Percentiles rank a stretch among this genome's conserved stretches.
Conservation (phyloP, 495 filamentous ascomycete species). For the Penicillium cataractarum region DNA sequence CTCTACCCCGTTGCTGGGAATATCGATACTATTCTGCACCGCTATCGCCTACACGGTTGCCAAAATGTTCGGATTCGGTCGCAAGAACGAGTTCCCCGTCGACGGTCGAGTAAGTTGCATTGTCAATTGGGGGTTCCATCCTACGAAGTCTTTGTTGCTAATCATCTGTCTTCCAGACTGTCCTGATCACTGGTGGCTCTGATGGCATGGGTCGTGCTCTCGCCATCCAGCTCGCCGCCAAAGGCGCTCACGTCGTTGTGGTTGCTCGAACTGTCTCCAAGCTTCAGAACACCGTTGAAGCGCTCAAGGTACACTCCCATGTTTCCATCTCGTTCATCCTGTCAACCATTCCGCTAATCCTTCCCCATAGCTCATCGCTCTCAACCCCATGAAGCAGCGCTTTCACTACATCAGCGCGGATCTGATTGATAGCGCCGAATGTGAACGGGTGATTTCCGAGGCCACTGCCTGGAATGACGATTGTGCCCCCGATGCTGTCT, state of each 20-base stretch:
- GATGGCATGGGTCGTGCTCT: conserved; percentile 85
- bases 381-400: conserved; percentile 63
- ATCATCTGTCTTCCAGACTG: conserved; percentile 56
- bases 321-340: neutral
- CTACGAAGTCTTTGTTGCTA: conserved; percentile 11
- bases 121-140: neutral
- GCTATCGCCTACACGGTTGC: conserved; percentile 45
- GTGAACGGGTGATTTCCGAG: conserved; percentile 67
- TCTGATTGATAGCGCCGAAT: conserved; percentile 69
- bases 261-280: conserved; percentile 77
- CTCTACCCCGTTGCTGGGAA: conserved; percentile 35
- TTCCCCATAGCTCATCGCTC: conserved; percentile 56
- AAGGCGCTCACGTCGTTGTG: conserved; percentile 86
- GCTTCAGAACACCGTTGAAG: conserved; percentile 70
- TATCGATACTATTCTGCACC: conserved; percentile 50
- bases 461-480: conserved; percentile 83
- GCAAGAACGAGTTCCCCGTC: conserved; percentile 75
- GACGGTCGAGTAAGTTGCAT: conserved; percentile 68
- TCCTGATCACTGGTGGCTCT: conserved; percentile 88
- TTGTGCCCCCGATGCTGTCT: conserved; percentile 77
- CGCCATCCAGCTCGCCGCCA: conserved; percentile 71
- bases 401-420: conserved; percentile 88
- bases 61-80: conserved; percentile 70
- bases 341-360: conserved; percentile 13
- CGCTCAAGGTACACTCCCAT: conserved; percentile 57